phyloP scores from a whole-genome alignment of 257 asterid species.

The Jaltomata sinuosa region DNA sequence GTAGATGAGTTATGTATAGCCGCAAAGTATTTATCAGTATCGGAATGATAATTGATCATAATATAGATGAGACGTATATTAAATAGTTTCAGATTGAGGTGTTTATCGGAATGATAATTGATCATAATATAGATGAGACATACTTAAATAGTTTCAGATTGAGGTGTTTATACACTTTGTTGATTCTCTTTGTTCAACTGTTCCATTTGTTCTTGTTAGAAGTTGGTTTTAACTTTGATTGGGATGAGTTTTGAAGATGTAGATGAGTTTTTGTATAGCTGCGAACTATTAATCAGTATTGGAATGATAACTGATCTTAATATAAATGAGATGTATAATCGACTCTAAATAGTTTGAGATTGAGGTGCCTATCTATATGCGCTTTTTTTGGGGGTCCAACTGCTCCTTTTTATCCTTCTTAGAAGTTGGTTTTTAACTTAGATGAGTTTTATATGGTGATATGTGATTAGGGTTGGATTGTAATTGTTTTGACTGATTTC shows the following conservation, averaged over 20 bases:
- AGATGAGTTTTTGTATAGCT: background rate
- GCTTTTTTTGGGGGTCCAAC: background rate
- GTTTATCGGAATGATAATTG: background rate
- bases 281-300: background rate
- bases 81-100: too few species aligned
- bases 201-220: too few species aligned
- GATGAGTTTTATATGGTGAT: background rate
- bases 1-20: background rate
- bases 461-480: background rate
- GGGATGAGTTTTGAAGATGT: background rate
- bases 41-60: background rate
- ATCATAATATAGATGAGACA: background rate
- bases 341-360: background rate
- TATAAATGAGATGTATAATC: background rate
- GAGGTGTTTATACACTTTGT: too few species aligned
- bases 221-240: too few species aligned
- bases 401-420: background rate
- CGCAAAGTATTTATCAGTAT: background rate
- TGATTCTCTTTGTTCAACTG: background rate
- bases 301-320: background rate
- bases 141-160: background rate
- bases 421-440: background rate
- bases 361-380: background rate
- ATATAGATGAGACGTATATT: background rate
- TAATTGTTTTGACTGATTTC: background rate